Evolutionary conservation across 345 rosid species (phyloP).

Genomic region (Schrenkiella parvula): DNA sequence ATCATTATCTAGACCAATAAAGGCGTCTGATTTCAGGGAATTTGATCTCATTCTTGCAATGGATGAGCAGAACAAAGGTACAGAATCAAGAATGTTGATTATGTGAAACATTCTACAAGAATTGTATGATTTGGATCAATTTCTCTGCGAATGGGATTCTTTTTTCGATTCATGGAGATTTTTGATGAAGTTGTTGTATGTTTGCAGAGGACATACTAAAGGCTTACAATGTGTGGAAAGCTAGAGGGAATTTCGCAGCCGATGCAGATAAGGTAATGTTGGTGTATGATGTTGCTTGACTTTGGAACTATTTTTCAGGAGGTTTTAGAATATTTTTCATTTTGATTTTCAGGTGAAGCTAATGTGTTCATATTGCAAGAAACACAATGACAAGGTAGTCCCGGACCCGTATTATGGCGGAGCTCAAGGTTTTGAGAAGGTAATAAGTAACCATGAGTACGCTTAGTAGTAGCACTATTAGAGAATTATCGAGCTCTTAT

Average conservation of each 20-base stretch:
- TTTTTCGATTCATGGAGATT: no score
- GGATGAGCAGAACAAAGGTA: slow-evolving; percentile 85
- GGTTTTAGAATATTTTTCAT: neutral
- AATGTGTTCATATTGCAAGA: slow-evolving; percentile 93
- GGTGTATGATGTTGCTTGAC: neutral
- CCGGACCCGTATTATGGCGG: slow-evolving; percentile 97
- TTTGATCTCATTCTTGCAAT: slow-evolving; percentile 92
- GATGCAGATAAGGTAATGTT: slow-evolving; percentile 59
- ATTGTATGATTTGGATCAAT: no score
- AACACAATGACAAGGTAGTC: slow-evolving; percentile 71
- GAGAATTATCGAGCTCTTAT: neutral
- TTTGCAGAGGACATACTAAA: slow-evolving; percentile 64
- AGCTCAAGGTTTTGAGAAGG: slow-evolving; percentile 93
- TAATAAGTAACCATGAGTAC: slow-evolving; percentile 32
- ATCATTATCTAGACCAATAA: slow-evolving; percentile 84
- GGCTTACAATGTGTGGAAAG: slow-evolving; percentile 78
- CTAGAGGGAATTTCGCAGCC: slow-evolving; percentile 51
- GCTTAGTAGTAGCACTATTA: neutral
- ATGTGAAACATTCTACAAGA: neutral
- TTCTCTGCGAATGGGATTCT: no score
- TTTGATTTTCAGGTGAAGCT: slow-evolving; percentile 61
- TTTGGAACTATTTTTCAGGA: neutral
- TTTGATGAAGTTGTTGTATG: neutral
- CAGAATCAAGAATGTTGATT: neutral
- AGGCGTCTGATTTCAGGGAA: slow-evolving; percentile 73